These are phyloP conservation scores for Ceratorhiza oryzae-sativae DNA, from an alignment of 1,284 basidiomycete species.

Conservation along the genomic window DNA sequence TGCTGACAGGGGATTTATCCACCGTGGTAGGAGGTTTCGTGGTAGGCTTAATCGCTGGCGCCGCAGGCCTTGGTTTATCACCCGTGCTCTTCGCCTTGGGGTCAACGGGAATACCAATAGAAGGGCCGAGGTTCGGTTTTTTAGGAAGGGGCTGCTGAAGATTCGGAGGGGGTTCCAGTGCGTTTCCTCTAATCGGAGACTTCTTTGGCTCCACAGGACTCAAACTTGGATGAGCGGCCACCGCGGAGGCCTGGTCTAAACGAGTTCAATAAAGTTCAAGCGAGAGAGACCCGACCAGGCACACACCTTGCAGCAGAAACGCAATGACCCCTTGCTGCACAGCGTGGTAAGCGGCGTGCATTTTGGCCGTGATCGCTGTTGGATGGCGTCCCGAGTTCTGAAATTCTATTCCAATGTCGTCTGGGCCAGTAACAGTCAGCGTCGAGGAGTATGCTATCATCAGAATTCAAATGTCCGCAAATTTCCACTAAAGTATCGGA, in stretches of 20 bases:
- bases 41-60: background rate
- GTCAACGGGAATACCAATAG: background rate
- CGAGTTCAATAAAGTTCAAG: background rate
- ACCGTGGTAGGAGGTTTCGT: background rate
- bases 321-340: conserved; percentile 17
- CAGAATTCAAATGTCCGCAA: background rate
- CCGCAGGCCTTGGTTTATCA: background rate
- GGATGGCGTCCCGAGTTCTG: conserved; percentile 9
- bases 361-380: conserved; percentile 1
- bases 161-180: background rate
- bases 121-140: background rate
- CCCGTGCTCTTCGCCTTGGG: background rate
- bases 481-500: background rate
- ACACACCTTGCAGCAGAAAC: conserved; percentile 20
- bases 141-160: background rate
- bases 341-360: conserved; percentile 18
- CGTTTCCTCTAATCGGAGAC: background rate
- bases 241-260: background rate
- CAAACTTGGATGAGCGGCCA: background rate
- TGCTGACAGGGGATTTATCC: conserved; percentile 7
- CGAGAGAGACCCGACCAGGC: background rate
- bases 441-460: conserved; percentile 14
- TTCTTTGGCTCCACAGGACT: background rate
- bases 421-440: conserved; percentile 26
- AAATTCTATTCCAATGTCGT: conserved; percentile 36